Base-by-base conservation (phyloP, 176 grass and related monocot species). In the Neostapfia colusana region DNA sequence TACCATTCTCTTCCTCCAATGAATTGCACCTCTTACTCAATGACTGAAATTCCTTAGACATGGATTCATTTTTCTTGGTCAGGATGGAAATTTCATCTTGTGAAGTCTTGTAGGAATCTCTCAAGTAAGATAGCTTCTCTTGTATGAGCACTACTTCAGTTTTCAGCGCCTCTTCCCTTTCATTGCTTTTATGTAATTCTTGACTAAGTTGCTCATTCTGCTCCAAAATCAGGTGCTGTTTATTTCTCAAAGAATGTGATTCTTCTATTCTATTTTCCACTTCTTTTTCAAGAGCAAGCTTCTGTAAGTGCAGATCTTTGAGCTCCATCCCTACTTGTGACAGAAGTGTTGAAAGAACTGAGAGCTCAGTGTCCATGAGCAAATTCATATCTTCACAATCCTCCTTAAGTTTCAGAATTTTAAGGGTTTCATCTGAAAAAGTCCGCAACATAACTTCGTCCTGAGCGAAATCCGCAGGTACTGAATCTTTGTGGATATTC, bases 291-390 rank as follows among this genome's bases (percentile, higher is more conserved):
- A 97, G 82, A 62, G 73, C 68, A 48, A 34, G 79, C 65, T 90
- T 94, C 46, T 88, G 79, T 67, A 80, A 63, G 56, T 86, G 78
- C 69, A 98, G 70, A 65, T 89, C 85, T 66, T 56, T 74, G 62
- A 94, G 73, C 73, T 93, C 87, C 54, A 71, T 55, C 37, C 84
- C 95, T 83, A 98, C 56, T 65, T 99, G 86, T 71, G 76, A 79
- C 51, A 99, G 20, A 80, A 92, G 53, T 56, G 87, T 88, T 51
- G 76, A 59, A 67, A 90, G 49, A 71, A 99, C 85, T 76, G 74
- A 85, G 42, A 90, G 81, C 85, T 99, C 85, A 15, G 72, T 75
- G 71, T 90, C 75, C 73, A 90, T 81, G 74, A 81, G 76, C 39
- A 38, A 69, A 62, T 90, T 93, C 14, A 67, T 67, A 82, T 89